These are phyloP conservation scores for Pseudozyma sp. DNA, from an alignment of 1,284 basidiomycete genomes.

Conservation along the genomic window DNA sequence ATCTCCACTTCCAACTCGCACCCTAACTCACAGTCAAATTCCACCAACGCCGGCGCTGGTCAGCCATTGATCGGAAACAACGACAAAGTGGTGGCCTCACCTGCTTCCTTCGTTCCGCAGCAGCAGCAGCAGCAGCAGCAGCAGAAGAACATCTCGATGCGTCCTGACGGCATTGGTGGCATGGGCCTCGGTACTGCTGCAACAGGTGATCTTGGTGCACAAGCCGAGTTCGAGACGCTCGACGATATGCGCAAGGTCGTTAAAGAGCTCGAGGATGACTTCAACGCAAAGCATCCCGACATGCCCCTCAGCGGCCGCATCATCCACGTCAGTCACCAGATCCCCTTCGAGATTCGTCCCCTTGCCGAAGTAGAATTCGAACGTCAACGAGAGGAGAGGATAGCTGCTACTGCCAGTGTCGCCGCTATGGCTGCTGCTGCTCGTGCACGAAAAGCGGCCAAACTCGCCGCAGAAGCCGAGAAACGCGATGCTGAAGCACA, in stretches of 20 bases:
- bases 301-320: slow-evolving; percentile 63
- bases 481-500: slow-evolving; percentile 49
- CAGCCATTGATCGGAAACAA: slow-evolving; percentile 10
- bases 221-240: slow-evolving; percentile 58
- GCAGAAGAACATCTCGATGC: slow-evolving; percentile 37
- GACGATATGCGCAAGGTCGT: slow-evolving; percentile 55
- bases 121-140: neutral
- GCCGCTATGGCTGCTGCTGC: slow-evolving; percentile 64
- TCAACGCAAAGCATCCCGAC: slow-evolving; percentile 58
- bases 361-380: slow-evolving; percentile 61
- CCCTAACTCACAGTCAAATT: neutral
- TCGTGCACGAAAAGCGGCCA: slow-evolving; percentile 58
- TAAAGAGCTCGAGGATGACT: slow-evolving; percentile 60
- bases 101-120: slow-evolving; percentile 16
- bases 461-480: slow-evolving; percentile 49
- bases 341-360: slow-evolving; percentile 66
- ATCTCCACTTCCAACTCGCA: slow-evolving; percentile 23
- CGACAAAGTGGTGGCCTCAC: slow-evolving; percentile 26
- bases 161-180: slow-evolving; percentile 63
- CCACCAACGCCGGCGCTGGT: slow-evolving; percentile 3
- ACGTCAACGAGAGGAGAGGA: slow-evolving; percentile 55
- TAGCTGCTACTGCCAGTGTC: slow-evolving; percentile 60
- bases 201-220: slow-evolving; percentile 59
- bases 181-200: slow-evolving; percentile 60
- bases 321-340: slow-evolving; percentile 67